These are phyloP conservation scores for Ophiosphaerella herpotricha DNA, from an alignment of 2,329 filamentous ascomycete species.

Conservation along the genomic window DNA sequence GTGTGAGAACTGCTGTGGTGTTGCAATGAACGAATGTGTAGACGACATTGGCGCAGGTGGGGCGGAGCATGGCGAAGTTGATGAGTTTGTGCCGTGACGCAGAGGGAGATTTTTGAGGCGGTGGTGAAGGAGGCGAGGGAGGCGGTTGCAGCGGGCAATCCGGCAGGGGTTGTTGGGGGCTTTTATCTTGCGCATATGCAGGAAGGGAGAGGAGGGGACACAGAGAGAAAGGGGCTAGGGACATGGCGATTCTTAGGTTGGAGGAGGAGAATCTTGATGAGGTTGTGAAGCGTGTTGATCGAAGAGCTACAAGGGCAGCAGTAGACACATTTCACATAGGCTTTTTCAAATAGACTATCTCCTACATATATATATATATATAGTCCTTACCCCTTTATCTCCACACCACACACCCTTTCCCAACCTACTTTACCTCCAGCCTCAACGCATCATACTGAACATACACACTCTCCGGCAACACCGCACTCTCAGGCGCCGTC, in stretches of 20 bases:
- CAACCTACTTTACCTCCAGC: constrained; percentile 54
- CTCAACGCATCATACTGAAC: constrained; percentile 68
- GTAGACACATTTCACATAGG: not conserved
- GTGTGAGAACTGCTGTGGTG: too few species aligned
- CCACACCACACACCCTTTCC: too few species aligned
- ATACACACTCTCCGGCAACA: constrained; percentile 60
- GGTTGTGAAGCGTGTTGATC: constrained; percentile 49
- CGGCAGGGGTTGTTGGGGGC: constrained; percentile 47
- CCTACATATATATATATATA: too few species aligned
- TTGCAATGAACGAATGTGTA: too few species aligned
- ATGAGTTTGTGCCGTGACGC: constrained; percentile 17
- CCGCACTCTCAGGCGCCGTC: constrained; percentile 62
- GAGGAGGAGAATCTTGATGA: constrained; percentile 63
- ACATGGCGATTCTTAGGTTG: constrained; percentile 54
- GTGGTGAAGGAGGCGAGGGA: constrained; percentile 50
- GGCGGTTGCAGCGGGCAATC: constrained; percentile 51
- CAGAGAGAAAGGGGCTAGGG: constrained; percentile 3
- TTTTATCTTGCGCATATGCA: constrained; percentile 33
- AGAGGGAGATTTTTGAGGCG: constrained; percentile 28
- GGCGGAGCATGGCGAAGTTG: constrained; percentile 1
- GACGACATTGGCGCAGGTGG: constrained; percentile 6
- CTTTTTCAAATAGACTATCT: too few species aligned
- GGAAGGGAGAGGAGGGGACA: constrained; percentile 11
- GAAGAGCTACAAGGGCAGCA: not conserved
- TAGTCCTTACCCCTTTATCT: too few species aligned